Base-by-base conservation (phyloP, 2,329 filamentous ascomycete genomes). In the Aureobasidium zeae region DNA sequence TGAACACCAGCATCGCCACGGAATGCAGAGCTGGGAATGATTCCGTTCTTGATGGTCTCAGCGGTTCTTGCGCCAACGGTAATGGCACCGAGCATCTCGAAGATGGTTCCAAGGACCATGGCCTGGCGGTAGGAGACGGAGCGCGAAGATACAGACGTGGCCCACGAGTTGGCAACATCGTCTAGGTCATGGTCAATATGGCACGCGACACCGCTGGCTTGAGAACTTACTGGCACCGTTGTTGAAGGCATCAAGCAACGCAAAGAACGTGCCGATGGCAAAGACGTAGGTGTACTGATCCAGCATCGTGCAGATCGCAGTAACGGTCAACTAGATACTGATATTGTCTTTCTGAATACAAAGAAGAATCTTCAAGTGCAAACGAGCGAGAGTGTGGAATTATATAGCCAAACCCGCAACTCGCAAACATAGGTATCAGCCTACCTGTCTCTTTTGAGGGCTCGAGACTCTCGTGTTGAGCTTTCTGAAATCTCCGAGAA, bases 221-320 rank as follows among this genome's bases (percentile, higher is more conserved):
- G 15, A 29, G 15, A 6, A 29, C 26, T 29, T 29, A 29, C 26
- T 69, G 51, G 66, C 66, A 67, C 73, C 76, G 50, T 77, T 79
- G 56, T 79, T 81, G 73, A 73, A 81, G 43, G 76, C 76, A 58
- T 81, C 77, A 29, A 81, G 71, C 57, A 77, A 74, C 48, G 77
- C 74, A 59, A 81, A 81, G 47, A 81, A 69, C 43, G 73, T 76
- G 61, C 73, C 76, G 41, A 81, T 71, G 53, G 74, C 77, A 51
- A 81, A 74, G 48, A 81, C 66, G 56, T 79, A 81, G 59, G 77
- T 70, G 49, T 71, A 79, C 53, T 80, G n/a, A n/a, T n/a, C n/a
- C n/a, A n/a, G n/a, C n/a, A n/a, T n/a, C n/a, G n/a, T n/a, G n/a
- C n/a, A n/a, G 24, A 25, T 25, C 24, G 8, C 24, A 29, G 26